Base-by-base conservation (phyloP, 2,329 filamentous ascomycete species). In the Talaromyces sp. region DNA sequence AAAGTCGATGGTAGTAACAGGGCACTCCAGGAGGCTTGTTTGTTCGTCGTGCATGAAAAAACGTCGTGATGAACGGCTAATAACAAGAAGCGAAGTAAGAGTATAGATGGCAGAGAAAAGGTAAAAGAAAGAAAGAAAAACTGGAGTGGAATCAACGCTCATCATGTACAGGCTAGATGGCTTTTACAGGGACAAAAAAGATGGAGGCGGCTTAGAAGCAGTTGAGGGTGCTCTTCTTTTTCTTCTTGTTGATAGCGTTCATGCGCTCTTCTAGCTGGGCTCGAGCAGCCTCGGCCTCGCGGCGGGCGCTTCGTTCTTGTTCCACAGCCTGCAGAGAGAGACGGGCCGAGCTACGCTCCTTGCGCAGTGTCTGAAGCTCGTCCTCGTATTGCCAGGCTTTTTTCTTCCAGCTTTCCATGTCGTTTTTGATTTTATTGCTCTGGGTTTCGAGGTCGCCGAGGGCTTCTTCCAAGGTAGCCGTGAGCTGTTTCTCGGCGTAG, bases 401-500 rank as follows among this genome's bases (percentile, higher is more conserved):
- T 80, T 91, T 92, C 77, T 89, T 90, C 90, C 92, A 98, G 32
- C 84, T 85, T 58, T 98, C 95, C 73, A 91, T 89, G 75, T 99
- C 95, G 2, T 86, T 81, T 81, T 96, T 96, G 75, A 93, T 87
- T 81, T 93, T 93, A 76, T 93, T 96, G 69, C 90, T 92, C 68
- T 96, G 92, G 59, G 86, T 86, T 77, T 99, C 95, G 41, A 99
- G 85, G 69, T 99, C 95, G 2, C 91, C 93, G 31, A 99, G 86
- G 7, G 95, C 95, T 77, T 98, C 93, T 75, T 99, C 95, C 43
- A 99, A 84, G 2, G 93, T 98, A 54, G 91, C 89, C 0, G 93
- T 99, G 62, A 99, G 87, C 75, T 98, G 93, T 73, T 96, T 96
- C 81, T 99, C 95, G 3, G 95, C 95, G 65, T 90, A 89, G 26